These are phyloP conservation scores for Xylaria arbuscula DNA, from an alignment of 2,329 filamentous ascomycete genomes.

Conservation along the genomic window DNA sequence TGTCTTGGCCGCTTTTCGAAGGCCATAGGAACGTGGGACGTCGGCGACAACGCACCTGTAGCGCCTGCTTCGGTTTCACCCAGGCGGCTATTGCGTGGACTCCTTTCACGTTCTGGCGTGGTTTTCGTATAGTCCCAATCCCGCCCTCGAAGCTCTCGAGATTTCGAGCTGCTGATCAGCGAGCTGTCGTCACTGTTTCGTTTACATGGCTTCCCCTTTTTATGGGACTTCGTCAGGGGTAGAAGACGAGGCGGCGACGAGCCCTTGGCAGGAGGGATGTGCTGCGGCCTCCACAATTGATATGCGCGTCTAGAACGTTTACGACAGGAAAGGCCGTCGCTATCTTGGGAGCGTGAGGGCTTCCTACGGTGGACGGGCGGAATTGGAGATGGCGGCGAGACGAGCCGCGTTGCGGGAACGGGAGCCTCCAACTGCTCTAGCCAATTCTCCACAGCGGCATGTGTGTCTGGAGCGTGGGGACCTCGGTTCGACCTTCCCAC, in stretches of 20 bases:
- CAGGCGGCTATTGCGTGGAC: constrained; percentile 17
- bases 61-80: constrained; percentile 30
- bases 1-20: constrained; percentile 65
- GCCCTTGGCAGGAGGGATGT: constrained; percentile 38
- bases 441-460: constrained; percentile 47
- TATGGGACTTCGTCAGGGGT: constrained; percentile 21
- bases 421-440: constrained; percentile 40
- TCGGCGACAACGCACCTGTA: constrained; percentile 38
- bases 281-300: constrained; percentile 44
- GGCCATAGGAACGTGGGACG: constrained; percentile 29
- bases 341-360: constrained; percentile 22
- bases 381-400: constrained; percentile 35
- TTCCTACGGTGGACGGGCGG: constrained; percentile 26
- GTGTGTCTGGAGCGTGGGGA: constrained; percentile 37
- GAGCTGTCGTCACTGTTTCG: constrained; percentile 43
- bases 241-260: constrained; percentile 31
- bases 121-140: constrained; percentile 15
- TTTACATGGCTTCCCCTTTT: constrained; percentile 40
- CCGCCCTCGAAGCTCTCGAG: constrained; percentile 32
- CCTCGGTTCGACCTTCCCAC: constrained; percentile 41
- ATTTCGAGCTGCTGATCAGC: constrained; percentile 42
- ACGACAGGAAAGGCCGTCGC: constrained; percentile 7
- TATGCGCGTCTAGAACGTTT: constrained; percentile 35
- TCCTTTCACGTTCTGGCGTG: constrained; percentile 27
- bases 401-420: constrained; percentile 29